Conservation (phyloP, 495 filamentous ascomycete genomes). For the Talaromyces proteolyticus region DNA sequence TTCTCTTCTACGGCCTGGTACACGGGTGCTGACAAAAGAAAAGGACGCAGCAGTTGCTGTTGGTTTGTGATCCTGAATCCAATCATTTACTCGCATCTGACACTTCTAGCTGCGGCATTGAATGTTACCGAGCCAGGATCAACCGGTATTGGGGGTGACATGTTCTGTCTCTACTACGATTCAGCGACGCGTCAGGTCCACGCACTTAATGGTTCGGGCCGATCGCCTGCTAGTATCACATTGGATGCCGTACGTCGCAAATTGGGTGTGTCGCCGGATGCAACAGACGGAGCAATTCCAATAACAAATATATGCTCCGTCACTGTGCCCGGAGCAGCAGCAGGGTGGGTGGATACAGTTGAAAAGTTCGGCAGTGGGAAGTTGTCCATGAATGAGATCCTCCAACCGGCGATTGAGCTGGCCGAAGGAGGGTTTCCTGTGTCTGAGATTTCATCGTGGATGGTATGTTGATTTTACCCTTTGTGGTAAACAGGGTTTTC, state of each 20-base stretch:
- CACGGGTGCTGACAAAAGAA: neutral
- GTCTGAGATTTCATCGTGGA: conserved; percentile 67
- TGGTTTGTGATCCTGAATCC: conserved; percentile 14
- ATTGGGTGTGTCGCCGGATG: conserved; percentile 58
- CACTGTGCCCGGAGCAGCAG: conserved; percentile 83
- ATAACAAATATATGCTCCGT: conserved; percentile 72
- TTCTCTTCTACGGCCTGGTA: neutral
- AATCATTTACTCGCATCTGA: conserved; percentile 9
- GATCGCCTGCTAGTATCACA: conserved; percentile 62
- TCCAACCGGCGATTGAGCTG: conserved; percentile 77
- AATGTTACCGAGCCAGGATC: conserved; percentile 91
- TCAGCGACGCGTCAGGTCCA: conserved; percentile 73
- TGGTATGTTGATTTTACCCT: conserved; percentile 44
- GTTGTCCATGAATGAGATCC: conserved; percentile 67
- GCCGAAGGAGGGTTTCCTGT: conserved; percentile 89
- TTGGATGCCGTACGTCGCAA: conserved; percentile 63
- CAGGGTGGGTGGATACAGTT: conserved; percentile 88
- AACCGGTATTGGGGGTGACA: conserved; percentile 94
- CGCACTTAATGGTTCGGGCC: conserved; percentile 85
- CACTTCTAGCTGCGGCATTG: conserved; percentile 60
- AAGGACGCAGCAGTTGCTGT: conserved; percentile 80
- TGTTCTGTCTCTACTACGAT: conserved; percentile 94
- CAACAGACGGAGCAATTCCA: conserved; percentile 59
- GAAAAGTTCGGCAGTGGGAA: conserved; percentile 88
- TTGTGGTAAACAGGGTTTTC: neutral